A percentile compares a stretch with the other conserved stretches of the same genome.
These are phyloP conservation scores for Vitis vinifera DNA, from an alignment of 164 flowering plant genomes.

Conservation along the genomic window ASM3070453v1 NC_081816.1:22961501-22962000, in stretches of 20 bases:
- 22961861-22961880: slow-evolving; percentile 60
- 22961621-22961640: neutral
- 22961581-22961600: no score
- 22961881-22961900: slow-evolving; percentile 11
- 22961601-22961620: no score
- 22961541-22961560: no score
- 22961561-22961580: no score
- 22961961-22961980: no score
- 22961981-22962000: no score
- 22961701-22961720: slow-evolving; percentile 18
- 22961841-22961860: slow-evolving; percentile 65
- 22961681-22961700: neutral
- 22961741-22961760: slow-evolving; percentile 58
- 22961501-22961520: no score
- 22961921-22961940: no score
- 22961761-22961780: slow-evolving; percentile 70
- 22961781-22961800: slow-evolving; percentile 69
- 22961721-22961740: slow-evolving; percentile 46
- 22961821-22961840: slow-evolving; percentile 69
- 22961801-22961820: slow-evolving; percentile 62
- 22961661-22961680: neutral
- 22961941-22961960: no score
- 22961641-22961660: neutral
- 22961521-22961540: no score
- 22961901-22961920: neutral